Evolutionary conservation across 2,329 filamentous ascomycete genomes (phyloP), one percentile per base, ranked within the genome.

Genomic region (Thelonectria olida): DNA sequence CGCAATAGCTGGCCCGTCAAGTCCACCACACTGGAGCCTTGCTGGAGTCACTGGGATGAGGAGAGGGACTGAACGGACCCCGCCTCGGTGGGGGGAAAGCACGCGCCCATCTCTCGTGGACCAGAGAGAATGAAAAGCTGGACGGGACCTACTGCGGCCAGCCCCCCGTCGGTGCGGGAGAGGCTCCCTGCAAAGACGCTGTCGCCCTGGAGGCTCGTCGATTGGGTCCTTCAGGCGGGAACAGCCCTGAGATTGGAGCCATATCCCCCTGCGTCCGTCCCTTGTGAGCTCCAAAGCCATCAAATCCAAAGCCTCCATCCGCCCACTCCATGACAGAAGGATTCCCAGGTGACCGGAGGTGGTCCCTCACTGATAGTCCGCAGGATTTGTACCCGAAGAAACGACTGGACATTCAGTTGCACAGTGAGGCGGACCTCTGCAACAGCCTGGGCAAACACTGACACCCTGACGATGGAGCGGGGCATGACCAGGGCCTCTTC

Each of bases 1-100:
- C 73, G 73, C 73, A 73, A 74, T 74, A 65, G 56, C 58, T 66
- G 66, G 64, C 65, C 67, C 67, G 67, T 71, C 61, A 65, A 69
- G 68, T 23, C 62, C 63, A 55, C 59, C 41, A 56, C 49, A 41
- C 27, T 54, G 51, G 25, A 38, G 38, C 41, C 51, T 44, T 45
- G 47, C 56, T 57, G 67, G 54, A 49, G 59, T 61, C 59, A 51
- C 28, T 53, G 64, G 50, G 66, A 44, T 9, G 39, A 22, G 15
- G 20, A 25, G 20, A 31, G 64, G 63, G 50, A 27, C 34, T 39
- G 31, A 10, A 23, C 38, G 41, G 50, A 39, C 53, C 63, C 66
- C 44, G 25, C 19, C 10, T 50, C 47, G 39, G 52, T 39, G 50
- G 36, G 10, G 44, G 19, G 10, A 23, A 47, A 20, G 38, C 25